Base-by-base conservation (phyloP, 2,329 filamentous ascomycete genomes). In the Aspergillus versicolor region DNA sequence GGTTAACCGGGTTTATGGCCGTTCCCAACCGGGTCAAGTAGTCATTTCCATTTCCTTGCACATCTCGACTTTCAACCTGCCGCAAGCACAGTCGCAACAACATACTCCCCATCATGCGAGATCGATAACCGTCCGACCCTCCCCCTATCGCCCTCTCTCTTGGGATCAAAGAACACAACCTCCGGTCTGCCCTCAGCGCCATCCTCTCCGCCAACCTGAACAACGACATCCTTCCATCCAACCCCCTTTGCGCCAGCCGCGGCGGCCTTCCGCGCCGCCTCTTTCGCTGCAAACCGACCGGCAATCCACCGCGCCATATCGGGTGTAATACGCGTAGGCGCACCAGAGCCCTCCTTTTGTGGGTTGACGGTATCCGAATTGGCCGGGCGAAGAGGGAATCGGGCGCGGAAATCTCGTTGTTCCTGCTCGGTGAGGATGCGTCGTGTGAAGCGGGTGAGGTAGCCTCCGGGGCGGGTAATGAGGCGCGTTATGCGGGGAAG, bases 71-170 rank as follows among this genome's bases (percentile, higher is more conserved):
- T 42, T 73, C 66, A 73, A 0, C 64, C 68, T 43, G 69, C 67
- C 37, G 73, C 74, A 54, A 78, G 61, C 53, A 78, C 75, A 9
- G 73, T 78, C 37, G 78, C 78, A 65, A 78, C 67, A 27, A 91
- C 91, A 74, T 92, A 96, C 7, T 91, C 88, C 2, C 84, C 87
- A 72, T 97, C 92, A 71, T 97, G 92, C 67, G 89, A 94, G 65
- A 97, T 95, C 58, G 88, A 93, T 44, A 96, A 70, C 66, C 84
- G 80, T 13, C 87, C 91, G 49, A 85, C 78, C 62, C 85, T 65
- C 48, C 63, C 66, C 41, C 50, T 59, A 9, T 56, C 61, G 21
- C 40, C 22, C 7, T 15, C 24, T 24, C 21, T 24, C 5, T 17
- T 24, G 12, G 15, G 58, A 19, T 63, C 64, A 61, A 73, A 52